Evolutionary conservation across 129 eudicot genomes (phyloP), one percentile per base, ranked within the genome.

Genomic region (Rutidosis leptorrhynchoides): DNA sequence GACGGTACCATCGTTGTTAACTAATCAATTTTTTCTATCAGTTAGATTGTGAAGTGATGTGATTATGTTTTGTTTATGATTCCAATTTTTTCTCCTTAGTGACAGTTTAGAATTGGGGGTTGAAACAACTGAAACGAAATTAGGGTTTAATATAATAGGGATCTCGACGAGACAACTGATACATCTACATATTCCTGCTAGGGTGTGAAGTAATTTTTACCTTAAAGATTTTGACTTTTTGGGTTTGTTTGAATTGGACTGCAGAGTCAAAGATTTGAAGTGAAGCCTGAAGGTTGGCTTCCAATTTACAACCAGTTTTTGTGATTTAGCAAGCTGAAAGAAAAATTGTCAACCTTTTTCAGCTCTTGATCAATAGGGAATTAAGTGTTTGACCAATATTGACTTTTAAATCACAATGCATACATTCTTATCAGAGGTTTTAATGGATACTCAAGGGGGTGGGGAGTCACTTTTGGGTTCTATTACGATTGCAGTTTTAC

Each of bases 401-500:
- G 48, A 51, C 48, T 30, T 28, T n/a, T n/a, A 7, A n/a, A 64
- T 69, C 67, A 70, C 68, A 74, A 64, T 84, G 84, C 79, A 72
- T 33, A 81, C 94, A 75, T 32, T 83, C 2, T 77, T 91, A 51
- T 53, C 83, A 16, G 75, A 81, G 80, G 72, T 85, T 43, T 16
- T 91, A 29, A 79, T 66, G 72, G 86, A 82, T 64, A 77, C 81
- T 28, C 85, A 78, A 64, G 73, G 75, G 2, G 94, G 97, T 4
- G 96, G 96, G 19, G 80, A 91, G 61, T 91, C 97, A 1, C 2
- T 91, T 37, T 43, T 85, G 10, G 87, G 86, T 45, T 83, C 88
- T 9, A 83, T 87, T 48, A 91, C 79, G 80, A 91, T 91, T 48
- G 97, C 97, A 1, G 88, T n/a, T n/a, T n/a, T n/a, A n/a, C n/a